These are phyloP conservation scores for Aspergillus novofumigatus DNA, from an alignment of 2,329 filamentous ascomycete species.

Conservation along the genomic window DNA sequence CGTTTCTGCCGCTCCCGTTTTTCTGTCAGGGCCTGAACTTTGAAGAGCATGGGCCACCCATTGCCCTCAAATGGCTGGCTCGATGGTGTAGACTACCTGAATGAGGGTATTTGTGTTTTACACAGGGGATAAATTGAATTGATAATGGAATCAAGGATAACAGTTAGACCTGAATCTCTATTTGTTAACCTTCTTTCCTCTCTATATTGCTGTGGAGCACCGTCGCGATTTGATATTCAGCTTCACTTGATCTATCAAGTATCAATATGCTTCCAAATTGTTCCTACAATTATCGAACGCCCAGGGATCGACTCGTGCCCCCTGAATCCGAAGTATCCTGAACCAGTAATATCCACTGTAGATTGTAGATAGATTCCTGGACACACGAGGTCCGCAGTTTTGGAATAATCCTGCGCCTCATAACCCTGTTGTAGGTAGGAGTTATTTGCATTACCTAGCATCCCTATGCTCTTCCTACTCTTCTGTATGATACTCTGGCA, in stretches of 20 bases:
- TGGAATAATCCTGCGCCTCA: too few species aligned
- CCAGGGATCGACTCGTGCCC: background rate
- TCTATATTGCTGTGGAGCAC: background rate
- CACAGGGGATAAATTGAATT: background rate
- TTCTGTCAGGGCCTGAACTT: constrained; percentile 24
- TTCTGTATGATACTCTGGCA: constrained; percentile 6
- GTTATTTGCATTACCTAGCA: too few species aligned
- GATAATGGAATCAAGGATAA: background rate
- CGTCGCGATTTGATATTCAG: background rate
- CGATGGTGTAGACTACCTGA: background rate
- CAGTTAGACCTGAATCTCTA: too few species aligned
- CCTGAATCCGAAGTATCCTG: background rate
- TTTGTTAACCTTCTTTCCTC: background rate
- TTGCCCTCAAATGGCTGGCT: background rate
- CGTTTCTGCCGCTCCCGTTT: constrained; percentile 24
- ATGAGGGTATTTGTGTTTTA: background rate
- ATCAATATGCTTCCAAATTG: background rate
- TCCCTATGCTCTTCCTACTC: background rate
- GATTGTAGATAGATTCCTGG: background rate
- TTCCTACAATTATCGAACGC: background rate
- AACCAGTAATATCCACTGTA: background rate
- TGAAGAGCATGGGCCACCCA: constrained; percentile 19
- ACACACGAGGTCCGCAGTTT: background rate
- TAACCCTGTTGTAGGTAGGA: too few species aligned
- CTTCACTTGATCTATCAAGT: background rate